These are phyloP conservation scores for Tricholoma hemisulphureum DNA, from an alignment of 768 basidiomycete genomes.

Conservation along the genomic window DNA sequence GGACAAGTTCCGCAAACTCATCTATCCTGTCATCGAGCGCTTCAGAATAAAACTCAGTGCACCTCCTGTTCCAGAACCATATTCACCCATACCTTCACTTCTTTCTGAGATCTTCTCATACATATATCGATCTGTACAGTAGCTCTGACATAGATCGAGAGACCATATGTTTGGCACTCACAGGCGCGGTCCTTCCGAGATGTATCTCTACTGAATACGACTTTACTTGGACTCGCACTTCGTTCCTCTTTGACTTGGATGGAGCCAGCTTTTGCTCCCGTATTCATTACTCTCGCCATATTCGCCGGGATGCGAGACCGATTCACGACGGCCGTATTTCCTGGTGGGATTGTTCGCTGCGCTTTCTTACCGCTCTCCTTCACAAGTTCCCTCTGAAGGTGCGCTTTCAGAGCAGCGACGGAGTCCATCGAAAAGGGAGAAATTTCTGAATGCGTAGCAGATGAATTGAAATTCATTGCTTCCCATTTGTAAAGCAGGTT, in stretches of 20 bases:
- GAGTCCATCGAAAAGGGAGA: slow-evolving; percentile 49
- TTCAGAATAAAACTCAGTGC: slow-evolving; percentile 25
- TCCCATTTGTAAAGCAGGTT: slow-evolving; percentile 69
- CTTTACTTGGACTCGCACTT: slow-evolving; percentile 24
- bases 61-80: neutral
- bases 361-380: slow-evolving; percentile 33
- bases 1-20: slow-evolving; percentile 74
- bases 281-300: slow-evolving; percentile 21
- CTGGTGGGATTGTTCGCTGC: slow-evolving; percentile 26
- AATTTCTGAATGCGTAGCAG: slow-evolving; percentile 35
- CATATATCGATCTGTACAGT: slow-evolving; percentile 78
- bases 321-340: slow-evolving; percentile 33
- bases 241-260: slow-evolving; percentile 39
- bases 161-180: slow-evolving; percentile 34
- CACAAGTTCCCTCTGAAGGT: slow-evolving; percentile 47
- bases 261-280: slow-evolving; percentile 10
- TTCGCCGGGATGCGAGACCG: slow-evolving; percentile 32
- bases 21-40: slow-evolving; percentile 88
- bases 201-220: slow-evolving; percentile 38
- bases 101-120: slow-evolving; percentile 86
- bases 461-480: slow-evolving; percentile 44
- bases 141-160: neutral
- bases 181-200: slow-evolving; percentile 52
- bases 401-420: slow-evolving; percentile 43
- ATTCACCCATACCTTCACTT: slow-evolving; percentile 60